A percentile compares a stretch with the other conserved stretches of the same genome.
These are phyloP conservation scores for Hypomyces rosellus DNA, from an alignment of 2,329 filamentous ascomycete genomes.

Conservation along the genomic window DNA sequence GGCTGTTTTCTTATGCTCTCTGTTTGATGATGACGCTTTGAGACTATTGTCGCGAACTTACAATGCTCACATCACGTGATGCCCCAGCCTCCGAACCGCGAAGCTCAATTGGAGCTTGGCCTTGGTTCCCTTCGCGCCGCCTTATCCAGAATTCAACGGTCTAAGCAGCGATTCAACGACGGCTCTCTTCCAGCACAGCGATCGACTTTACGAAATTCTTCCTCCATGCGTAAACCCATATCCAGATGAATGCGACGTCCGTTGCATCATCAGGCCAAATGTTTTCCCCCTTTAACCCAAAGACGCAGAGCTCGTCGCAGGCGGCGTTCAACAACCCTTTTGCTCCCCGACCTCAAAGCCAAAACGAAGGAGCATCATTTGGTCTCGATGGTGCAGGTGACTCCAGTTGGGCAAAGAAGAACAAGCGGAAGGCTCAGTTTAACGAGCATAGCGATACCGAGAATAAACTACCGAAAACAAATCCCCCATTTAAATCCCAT, in stretches of 20 bases:
- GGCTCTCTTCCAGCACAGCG: not conserved
- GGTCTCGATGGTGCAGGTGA: slow-evolving; percentile 25
- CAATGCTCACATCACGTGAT: slow-evolving; percentile 10
- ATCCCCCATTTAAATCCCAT: slow-evolving; percentile 22
- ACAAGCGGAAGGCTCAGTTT: slow-evolving; percentile 19
- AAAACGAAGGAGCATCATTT: slow-evolving; percentile 23
- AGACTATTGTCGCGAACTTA: not conserved
- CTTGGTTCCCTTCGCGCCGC: no score
- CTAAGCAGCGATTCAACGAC: no score
- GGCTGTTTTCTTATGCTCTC: no score
- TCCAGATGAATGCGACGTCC: slow-evolving; percentile 32
- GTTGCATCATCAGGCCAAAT: slow-evolving; percentile 37
- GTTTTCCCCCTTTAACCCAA: slow-evolving; percentile 31
- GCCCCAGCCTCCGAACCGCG: slow-evolving; percentile 3
- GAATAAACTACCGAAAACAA: slow-evolving; percentile 16
- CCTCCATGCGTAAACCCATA: slow-evolving; percentile 29
- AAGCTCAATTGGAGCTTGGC: slow-evolving; percentile 8
- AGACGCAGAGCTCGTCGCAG: slow-evolving; percentile 29
- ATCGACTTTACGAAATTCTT: slow-evolving; percentile 7
- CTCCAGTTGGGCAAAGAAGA: slow-evolving; percentile 21
- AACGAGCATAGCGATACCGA: slow-evolving; percentile 23
- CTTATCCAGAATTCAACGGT: no score
- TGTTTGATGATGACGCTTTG: no score
- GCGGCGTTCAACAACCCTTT: slow-evolving; percentile 31
- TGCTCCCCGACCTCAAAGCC: slow-evolving; percentile 20